phyloP scores from a whole-genome alignment of 2,329 filamentous ascomycete genomes.

The Mariannaea elegans region DNA sequence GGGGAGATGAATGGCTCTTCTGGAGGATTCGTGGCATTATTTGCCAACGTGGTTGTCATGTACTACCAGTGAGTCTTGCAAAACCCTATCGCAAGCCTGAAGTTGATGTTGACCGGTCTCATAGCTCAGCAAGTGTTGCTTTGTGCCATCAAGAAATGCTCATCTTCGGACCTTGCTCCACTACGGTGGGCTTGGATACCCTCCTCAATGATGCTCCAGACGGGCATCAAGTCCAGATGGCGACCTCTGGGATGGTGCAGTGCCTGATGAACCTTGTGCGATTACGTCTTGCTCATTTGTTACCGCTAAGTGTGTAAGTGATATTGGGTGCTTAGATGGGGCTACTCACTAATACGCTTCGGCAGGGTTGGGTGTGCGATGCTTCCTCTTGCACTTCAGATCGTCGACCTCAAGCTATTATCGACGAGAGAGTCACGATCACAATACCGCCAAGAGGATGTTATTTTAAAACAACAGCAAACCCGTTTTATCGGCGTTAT shows the following conservation, averaged over 20 bases:
- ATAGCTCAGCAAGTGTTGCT: slow-evolving; percentile 6
- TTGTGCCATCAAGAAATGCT: slow-evolving; percentile 17
- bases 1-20: neutral
- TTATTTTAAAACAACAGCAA: slow-evolving; percentile 2
- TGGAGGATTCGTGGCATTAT: slow-evolving; percentile 4
- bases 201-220: neutral
- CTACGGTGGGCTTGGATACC: neutral
- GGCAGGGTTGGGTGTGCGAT: slow-evolving; percentile 7
- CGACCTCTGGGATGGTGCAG: slow-evolving; percentile 4
- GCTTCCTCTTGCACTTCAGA: slow-evolving; percentile 8
- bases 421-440: neutral
- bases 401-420: slow-evolving; percentile 11
- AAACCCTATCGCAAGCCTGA: neutral
- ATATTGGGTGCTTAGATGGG: neutral
- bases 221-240: neutral
- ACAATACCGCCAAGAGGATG: neutral
- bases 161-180: slow-evolving; percentile 4
- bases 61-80: slow-evolving; percentile 16
- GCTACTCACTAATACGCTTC: neutral
- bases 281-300: neutral
- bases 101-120: neutral
- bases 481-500: slow-evolving; percentile 5
- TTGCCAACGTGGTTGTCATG: slow-evolving; percentile 10
- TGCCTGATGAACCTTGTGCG: neutral
- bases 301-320: neutral